Base-by-base conservation (phyloP, 75 land plant genomes). In the Pinus taeda region DNA sequence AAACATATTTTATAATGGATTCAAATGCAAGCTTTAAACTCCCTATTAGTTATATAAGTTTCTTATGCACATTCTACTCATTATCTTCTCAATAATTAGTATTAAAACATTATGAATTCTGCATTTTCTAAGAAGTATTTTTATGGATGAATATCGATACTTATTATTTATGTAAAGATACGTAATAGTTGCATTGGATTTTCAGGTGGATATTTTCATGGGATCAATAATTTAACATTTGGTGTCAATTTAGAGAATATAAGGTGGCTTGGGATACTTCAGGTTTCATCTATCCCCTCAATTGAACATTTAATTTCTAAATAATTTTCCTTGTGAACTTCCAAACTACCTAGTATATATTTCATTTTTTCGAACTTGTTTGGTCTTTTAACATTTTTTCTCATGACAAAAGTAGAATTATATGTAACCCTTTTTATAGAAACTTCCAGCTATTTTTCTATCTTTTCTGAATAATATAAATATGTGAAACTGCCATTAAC, bases 191-290 rank as follows among this genome's bases (percentile, higher is more conserved):
- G 24, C 36, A 62, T 62, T 49, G 65, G 15, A 22, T 62, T 12
- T 77, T 63, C 81, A 91, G 93, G 93, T 76, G 93, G 93, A 45
- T 91, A 88, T 75, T 81, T 88, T 65, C 93, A 91, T 77, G 87
- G 86, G 14, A 18, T 82, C 65, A 80, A 81, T 76, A 80, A 87
- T 55, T 73, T 91, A 71, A 81, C 88, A 70, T 91, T 63, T 83
- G 93, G 93, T 75, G 87, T 91, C 79, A 91, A 91, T 49, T 36
- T 91, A 26, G 80, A 84, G 60, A 76, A 33, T n/a, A 79, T 91
- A 64, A 81, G 93, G 3, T 82, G 77, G 85, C 74, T 86, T 71
- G 93, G 93, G 30, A 85, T 91, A 79, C 84, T 91, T 36, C 93
- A 91, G 90, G 93, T 91, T 9, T 62, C 5, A 62, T n/a, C 65